Evolutionary conservation across 345 rosid genomes (phyloP).

Genomic region (Salix suchowensis): DNA sequence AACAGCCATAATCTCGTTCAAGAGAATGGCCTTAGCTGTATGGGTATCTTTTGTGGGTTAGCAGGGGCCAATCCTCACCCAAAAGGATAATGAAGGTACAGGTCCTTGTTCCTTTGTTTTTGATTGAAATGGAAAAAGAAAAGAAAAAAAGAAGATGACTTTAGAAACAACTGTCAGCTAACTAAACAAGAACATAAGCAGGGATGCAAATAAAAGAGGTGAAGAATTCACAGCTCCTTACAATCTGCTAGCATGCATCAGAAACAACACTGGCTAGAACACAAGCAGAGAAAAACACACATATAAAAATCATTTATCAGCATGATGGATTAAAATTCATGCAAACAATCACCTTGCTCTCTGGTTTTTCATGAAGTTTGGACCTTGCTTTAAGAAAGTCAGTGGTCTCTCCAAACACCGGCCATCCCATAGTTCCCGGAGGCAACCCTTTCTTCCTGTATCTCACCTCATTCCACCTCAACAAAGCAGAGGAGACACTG

Average conservation of each 20-base stretch:
- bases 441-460: slow-evolving; percentile 63
- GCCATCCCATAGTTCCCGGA: slow-evolving; percentile 96
- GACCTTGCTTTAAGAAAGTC: slow-evolving; percentile 74
- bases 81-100: slow-evolving; percentile 1
- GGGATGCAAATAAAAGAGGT: neutral
- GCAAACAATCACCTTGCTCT: slow-evolving; percentile 44
- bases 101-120: neutral
- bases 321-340: neutral
- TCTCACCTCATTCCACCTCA: slow-evolving; percentile 67
- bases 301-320: neutral
- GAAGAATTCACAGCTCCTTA: neutral
- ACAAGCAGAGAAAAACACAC: neutral
- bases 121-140: neutral
- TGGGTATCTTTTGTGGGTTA: slow-evolving; percentile 13
- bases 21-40: slow-evolving; percentile 9
- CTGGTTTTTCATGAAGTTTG: slow-evolving; percentile 70
- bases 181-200: neutral
- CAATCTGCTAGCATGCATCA: neutral
- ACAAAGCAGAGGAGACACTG: slow-evolving; percentile 48
- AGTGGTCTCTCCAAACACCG: slow-evolving; percentile 73
- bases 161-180: slow-evolving; percentile 3
- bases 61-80: slow-evolving; percentile 17
- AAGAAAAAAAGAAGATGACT: slow-evolving; percentile 1
- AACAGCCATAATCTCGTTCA: neutral
- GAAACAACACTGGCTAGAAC: neutral